Evolutionary conservation across 495 filamentous ascomycete genomes (phyloP).

Genomic region (Neurospora discreta): DNA sequence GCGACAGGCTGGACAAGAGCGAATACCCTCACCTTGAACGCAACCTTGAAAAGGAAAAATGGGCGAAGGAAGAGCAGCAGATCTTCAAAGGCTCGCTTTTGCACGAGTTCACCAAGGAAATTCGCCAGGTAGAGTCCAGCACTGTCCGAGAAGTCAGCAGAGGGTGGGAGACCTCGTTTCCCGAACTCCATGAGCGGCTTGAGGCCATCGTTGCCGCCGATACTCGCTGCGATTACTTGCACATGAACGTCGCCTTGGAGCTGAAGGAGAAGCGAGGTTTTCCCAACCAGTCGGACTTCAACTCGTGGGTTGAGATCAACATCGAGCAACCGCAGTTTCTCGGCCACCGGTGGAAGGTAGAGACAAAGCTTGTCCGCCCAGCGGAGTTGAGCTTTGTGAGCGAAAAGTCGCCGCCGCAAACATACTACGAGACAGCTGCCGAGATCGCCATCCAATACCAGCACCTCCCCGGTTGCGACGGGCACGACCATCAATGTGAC

Average conservation of each 20-base stretch:
- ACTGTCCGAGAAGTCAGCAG: conserved; percentile 29
- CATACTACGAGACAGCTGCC: conserved; percentile 22
- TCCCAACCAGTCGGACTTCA: conserved; percentile 36
- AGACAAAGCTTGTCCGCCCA: conserved; percentile 37
- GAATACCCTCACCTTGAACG: conserved; percentile 37
- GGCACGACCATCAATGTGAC: conserved; percentile 14
- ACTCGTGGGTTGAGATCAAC: conserved; percentile 36
- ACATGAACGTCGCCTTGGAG: conserved; percentile 38
- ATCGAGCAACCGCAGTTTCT: conserved; percentile 33
- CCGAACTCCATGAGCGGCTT: conserved; percentile 31
- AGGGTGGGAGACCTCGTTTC: conserved; percentile 32
- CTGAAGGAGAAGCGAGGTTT: conserved; percentile 34
- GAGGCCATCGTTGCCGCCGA: conserved; percentile 25
- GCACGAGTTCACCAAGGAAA: conserved; percentile 36
- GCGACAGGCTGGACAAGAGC: conserved; percentile 22
- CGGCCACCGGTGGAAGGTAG: conserved; percentile 37
- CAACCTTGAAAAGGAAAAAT: conserved; percentile 30
- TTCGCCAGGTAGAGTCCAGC: conserved; percentile 30
- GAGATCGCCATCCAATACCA: conserved; percentile 22
- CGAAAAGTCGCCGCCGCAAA: conserved; percentile 19
- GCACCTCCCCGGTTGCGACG: conserved; percentile 30
- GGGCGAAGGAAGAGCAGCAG: conserved; percentile 22
- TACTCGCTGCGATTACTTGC: conserved; percentile 38
- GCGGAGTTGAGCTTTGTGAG: conserved; percentile 26
- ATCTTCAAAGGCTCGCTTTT: conserved; percentile 26